Conservation (phyloP, 352 stramenopile species). For the Pythium pyrilobum region DNA sequence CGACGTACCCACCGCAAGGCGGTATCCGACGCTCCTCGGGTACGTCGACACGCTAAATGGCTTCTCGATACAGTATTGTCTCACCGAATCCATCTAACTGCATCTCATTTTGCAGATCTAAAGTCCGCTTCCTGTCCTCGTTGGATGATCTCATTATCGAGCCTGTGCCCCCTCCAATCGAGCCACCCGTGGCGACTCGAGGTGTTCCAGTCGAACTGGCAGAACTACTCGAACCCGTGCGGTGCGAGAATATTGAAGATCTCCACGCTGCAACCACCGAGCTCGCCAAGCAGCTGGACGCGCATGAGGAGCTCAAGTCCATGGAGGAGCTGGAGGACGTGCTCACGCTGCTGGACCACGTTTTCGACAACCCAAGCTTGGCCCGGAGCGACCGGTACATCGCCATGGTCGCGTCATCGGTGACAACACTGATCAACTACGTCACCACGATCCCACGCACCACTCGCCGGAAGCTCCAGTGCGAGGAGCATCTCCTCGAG, state of each 20-base stretch:
- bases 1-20: background rate
- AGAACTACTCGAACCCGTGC: background rate
- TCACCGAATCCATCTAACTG: background rate
- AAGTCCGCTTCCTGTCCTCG: constrained; percentile 9
- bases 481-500: background rate
- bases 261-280: background rate
- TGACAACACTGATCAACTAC: constrained; percentile 6
- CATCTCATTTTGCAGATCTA: background rate
- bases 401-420: background rate
- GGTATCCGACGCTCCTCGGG: constrained; percentile 5
- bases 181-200: too few species aligned
- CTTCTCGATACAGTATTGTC: background rate
- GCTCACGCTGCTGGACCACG: constrained; percentile 8
- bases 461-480: constrained; percentile 11
- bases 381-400: constrained; percentile 2
- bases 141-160: background rate
- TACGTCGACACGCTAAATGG: background rate
- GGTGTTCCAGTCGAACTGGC: too few species aligned
- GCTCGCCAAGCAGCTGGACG: background rate
- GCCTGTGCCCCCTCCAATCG: background rate
- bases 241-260: background rate
- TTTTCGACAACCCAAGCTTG: constrained; percentile 15
- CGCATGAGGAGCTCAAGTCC: background rate
- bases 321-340: constrained; percentile 16
- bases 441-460: constrained; percentile 6